These are phyloP conservation scores for Aphanocladium album DNA, from an alignment of 2,329 filamentous ascomycete genomes.

Conservation along the genomic window DNA sequence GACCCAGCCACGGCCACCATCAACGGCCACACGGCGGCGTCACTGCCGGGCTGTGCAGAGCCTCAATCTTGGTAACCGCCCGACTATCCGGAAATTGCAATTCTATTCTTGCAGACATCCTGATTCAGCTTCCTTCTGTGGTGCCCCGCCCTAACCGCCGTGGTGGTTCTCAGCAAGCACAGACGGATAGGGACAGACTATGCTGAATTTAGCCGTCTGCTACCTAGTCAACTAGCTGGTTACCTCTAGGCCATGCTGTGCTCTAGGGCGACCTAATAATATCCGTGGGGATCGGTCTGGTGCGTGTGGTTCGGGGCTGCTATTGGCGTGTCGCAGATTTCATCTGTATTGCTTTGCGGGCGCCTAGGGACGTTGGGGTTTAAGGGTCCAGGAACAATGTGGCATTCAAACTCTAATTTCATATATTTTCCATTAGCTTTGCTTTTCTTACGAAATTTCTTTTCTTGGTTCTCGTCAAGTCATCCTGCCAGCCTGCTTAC, in stretches of 20 bases:
- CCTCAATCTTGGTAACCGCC: conserved; percentile 12
- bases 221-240: no score
- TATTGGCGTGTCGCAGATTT: neutral
- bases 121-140: no score
- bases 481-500: no score
- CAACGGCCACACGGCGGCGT: conserved; percentile 1
- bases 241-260: no score
- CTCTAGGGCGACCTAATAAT: conserved; percentile 2
- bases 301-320: neutral
- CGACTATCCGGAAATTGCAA: neutral
- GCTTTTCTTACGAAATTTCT: neutral
- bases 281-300: neutral
- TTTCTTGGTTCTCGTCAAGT: no score
- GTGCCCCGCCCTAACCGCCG: neutral
- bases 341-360: neutral
- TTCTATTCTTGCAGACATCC: conserved; percentile 8
- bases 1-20: no score
- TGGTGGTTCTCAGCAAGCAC: neutral
- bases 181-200: neutral
- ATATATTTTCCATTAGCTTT: neutral
- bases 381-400: neutral
- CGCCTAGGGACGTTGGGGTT: neutral
- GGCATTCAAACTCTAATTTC: neutral
- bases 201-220: no score
- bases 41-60: conserved; percentile 13